Evolutionary conservation across 371 early-diverging fungal species (phyloP).

Genomic region (Mycotypha africana): DNA sequence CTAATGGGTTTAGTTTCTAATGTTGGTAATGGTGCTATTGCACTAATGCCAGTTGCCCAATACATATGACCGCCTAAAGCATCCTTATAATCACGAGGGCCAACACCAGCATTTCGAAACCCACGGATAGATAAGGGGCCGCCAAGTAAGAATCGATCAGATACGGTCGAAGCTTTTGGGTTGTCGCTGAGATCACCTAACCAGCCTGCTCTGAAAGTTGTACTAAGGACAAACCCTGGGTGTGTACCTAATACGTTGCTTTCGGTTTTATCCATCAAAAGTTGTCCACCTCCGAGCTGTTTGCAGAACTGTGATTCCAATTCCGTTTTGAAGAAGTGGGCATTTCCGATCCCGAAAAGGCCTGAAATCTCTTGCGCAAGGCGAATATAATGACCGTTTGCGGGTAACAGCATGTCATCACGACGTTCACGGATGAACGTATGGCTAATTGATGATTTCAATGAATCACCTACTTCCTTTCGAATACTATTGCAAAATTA

Average conservation of each 20-base stretch:
- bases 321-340: slow-evolving; percentile 68
- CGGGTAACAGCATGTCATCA: slow-evolving; percentile 75
- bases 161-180: slow-evolving; percentile 47
- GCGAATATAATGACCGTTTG: slow-evolving; percentile 64
- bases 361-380: slow-evolving; percentile 77
- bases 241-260: slow-evolving; percentile 20
- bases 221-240: slow-evolving; percentile 40
- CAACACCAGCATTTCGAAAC: slow-evolving; percentile 81
- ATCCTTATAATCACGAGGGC: slow-evolving; percentile 84
- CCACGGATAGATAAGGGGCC: slow-evolving; percentile 87
- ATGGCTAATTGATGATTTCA: slow-evolving; percentile 80
- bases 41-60: slow-evolving; percentile 71
- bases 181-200: slow-evolving; percentile 53
- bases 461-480: slow-evolving; percentile 80
- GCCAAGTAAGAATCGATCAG: slow-evolving; percentile 86
- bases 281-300: slow-evolving; percentile 29
- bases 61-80: slow-evolving; percentile 85
- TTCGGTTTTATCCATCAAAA: slow-evolving; percentile 21
- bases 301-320: slow-evolving; percentile 49
- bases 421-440: slow-evolving; percentile 65
- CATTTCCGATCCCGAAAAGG: slow-evolving; percentile 70
- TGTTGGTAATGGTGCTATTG: slow-evolving; percentile 79
- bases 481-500: slow-evolving; percentile 58
- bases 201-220: slow-evolving; percentile 66
- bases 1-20: slow-evolving; percentile 59